Base-by-base conservation (phyloP, 2,329 filamentous ascomycete species). In the Pseudocercospora pini-densiflorae region DNA sequence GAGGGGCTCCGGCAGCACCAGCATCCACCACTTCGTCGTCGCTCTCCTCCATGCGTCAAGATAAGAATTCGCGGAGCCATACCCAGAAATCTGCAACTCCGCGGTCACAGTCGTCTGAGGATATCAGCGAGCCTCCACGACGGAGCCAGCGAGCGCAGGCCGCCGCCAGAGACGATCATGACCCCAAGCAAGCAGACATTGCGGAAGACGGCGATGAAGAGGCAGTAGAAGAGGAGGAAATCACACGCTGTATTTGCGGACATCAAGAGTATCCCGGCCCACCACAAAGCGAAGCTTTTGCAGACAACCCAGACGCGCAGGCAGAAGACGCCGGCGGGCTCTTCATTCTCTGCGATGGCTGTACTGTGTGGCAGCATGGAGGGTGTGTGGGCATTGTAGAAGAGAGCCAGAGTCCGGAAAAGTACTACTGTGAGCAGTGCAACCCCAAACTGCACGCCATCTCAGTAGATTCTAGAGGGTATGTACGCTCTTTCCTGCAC, bases 301-400 rank as follows among this genome's bases (percentile, higher is more conserved):
- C 74, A 60, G 72, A 74, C 80, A 86, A 72, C n/a, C 64, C 69
- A n/a, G 84, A 86, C 67, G 75, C 83, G 70, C 84, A 92, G 69
- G 88, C 89, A 33, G 93, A 97, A 75, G 94, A 98, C 71, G 86
- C 94, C 71, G 95, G 94, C 53, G 94, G 94, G 61, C 91, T 98
- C 80, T 99, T 97, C 81, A 94, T 99, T 72, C 94, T 98, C 83
- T 99, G 95, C 86, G 95, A 98, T 81, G 86, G 92, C 70, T 99
- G 95, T 84, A 96, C 97, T 78, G 95, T 98, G 70, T 99, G 94
- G 95, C 95, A 99, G 79, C 95, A 99, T 78, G 95, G 95, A 75
- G 94, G 94, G 67, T 99, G 95, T 77, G 94, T 99, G 66, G 94
- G 95, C 67, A 97, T 99, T 76, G 93, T 97, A 83, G 95, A 95